Percentiles rank a stretch among this genome's conserved stretches.
These are phyloP conservation scores for Malbranchea cinnamomea DNA, from an alignment of 2,329 filamentous ascomycete species.

Conservation along the genomic window DNA sequence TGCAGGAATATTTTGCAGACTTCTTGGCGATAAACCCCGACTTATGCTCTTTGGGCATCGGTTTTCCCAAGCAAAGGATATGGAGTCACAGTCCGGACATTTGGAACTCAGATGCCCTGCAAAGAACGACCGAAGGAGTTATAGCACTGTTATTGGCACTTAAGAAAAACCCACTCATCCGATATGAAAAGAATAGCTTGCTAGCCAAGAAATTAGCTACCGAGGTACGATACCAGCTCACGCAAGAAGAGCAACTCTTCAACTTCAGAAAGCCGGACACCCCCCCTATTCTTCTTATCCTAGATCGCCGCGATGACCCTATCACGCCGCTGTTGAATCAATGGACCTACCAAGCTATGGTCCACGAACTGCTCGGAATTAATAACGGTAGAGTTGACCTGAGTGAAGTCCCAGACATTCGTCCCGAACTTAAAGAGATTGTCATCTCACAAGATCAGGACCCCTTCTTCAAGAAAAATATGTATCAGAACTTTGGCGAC, in stretches of 20 bases:
- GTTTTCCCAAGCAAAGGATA: constrained; percentile 56
- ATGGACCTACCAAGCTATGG: constrained; percentile 99
- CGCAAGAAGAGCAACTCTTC: constrained; percentile 90
- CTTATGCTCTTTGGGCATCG: constrained; percentile 65
- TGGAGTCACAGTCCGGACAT: constrained; percentile 71
- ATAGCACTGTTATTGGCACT: constrained; percentile 71
- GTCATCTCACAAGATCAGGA: constrained; percentile 94
- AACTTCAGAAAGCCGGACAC: constrained; percentile 93
- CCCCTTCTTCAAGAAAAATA: constrained; percentile 98
- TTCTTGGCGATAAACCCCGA: constrained; percentile 93
- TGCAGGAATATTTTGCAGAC: constrained; percentile 95
- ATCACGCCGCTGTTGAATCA: constrained; percentile 89
- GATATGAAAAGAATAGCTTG: constrained; percentile 82
- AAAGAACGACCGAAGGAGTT: constrained; percentile 73
- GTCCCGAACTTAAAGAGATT: constrained; percentile 81
- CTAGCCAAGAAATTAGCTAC: constrained; percentile 85
- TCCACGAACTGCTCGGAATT: constrained; percentile 88
- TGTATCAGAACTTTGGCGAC: constrained; percentile 96
- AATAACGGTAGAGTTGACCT: constrained; percentile 89
- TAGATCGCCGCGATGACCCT: constrained; percentile 87
- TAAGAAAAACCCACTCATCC: constrained; percentile 92
- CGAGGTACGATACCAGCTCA: constrained; percentile 82
- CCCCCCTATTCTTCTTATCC: constrained; percentile 74
- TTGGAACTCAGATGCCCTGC: constrained; percentile 82
- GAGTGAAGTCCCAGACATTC: constrained; percentile 65